Evolutionary conservation across 2,329 filamentous ascomycete genomes (phyloP).

Genomic region (Fusarium nisikadoi): DNA sequence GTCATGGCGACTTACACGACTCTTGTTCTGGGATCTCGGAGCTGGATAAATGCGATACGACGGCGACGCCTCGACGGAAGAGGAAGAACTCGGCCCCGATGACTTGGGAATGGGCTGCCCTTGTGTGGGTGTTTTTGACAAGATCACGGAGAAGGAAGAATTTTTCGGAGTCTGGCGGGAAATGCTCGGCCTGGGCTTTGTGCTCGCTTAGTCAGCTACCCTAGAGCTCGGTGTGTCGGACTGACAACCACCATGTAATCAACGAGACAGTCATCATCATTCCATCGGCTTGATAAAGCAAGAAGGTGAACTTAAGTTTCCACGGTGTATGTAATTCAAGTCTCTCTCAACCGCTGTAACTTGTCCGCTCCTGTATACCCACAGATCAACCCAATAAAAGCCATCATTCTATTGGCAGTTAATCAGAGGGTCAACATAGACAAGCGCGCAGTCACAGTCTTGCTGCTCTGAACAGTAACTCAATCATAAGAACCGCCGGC

Average conservation of each 20-base stretch:
- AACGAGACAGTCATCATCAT: background rate
- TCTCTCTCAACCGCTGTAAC: background rate
- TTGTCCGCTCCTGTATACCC: background rate
- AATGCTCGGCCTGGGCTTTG: slow-evolving; percentile 30
- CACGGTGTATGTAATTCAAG: background rate
- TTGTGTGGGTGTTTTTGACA: slow-evolving; percentile 50
- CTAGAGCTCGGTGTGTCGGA: background rate
- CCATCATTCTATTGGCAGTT: background rate
- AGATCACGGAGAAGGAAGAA: slow-evolving; percentile 51
- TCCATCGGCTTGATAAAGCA: background rate
- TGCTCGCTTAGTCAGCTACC: slow-evolving; percentile 31
- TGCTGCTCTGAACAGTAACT: background rate
- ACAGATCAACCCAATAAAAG: background rate
- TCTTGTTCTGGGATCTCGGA: slow-evolving; percentile 51
- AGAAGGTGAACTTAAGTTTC: background rate
- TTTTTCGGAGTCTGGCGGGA: slow-evolving; percentile 47
- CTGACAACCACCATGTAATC: background rate
- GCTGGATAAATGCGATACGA: slow-evolving; percentile 58
- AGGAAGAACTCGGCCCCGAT: slow-evolving; percentile 58
- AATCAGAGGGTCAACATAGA: background rate
- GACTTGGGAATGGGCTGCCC: slow-evolving; percentile 43
- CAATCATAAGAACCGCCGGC: background rate
- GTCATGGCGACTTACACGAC: slow-evolving; percentile 50
- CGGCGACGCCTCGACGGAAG: slow-evolving; percentile 54
- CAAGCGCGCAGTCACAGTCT: background rate